phyloP scores from a whole-genome alignment of 805 yeast species.

The Myxozyma neotropica region DNA sequence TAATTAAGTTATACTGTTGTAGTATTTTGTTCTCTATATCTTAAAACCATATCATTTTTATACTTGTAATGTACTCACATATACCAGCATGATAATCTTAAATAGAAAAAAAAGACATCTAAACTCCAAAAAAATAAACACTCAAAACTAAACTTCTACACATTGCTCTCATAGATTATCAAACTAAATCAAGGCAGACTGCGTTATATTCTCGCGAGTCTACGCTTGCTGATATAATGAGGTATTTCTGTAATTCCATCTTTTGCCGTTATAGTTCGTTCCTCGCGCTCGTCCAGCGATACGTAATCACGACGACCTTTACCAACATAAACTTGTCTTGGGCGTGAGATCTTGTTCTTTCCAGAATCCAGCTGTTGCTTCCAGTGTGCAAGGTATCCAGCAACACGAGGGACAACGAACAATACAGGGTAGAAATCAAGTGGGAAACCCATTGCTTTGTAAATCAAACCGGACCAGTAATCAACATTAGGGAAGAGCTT shows the following conservation, averaged over 20 bases:
- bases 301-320: conserved; percentile 29
- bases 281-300: conserved; percentile 26
- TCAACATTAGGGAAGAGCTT: conserved; percentile 32
- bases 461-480: conserved; percentile 34
- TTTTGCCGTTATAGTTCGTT: conserved; percentile 10
- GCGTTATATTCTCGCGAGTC: conserved; percentile 15
- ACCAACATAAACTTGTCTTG: conserved; percentile 32
- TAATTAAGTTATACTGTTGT: too few species aligned
- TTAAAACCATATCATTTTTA: too few species aligned
- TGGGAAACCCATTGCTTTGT: conserved; percentile 35
- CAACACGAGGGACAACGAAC: conserved; percentile 33
- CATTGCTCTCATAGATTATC: neutral
- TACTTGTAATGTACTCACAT: too few species aligned
- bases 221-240: conserved; percentile 31
- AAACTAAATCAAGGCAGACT: neutral
- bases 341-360: conserved; percentile 32
- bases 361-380: conserved; percentile 32
- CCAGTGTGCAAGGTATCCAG: conserved; percentile 34
- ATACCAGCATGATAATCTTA: too few species aligned
- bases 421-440: conserved; percentile 32
- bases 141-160: neutral
- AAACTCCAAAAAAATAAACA: neutral
- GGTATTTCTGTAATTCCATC: conserved; percentile 27
- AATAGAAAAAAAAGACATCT: too few species aligned
- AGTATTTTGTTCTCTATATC: too few species aligned